Evolutionary conservation across 768 basidiomycete genomes (phyloP), one percentile per base, ranked within the genome.

Genomic region (Paxillus involutus): DNA sequence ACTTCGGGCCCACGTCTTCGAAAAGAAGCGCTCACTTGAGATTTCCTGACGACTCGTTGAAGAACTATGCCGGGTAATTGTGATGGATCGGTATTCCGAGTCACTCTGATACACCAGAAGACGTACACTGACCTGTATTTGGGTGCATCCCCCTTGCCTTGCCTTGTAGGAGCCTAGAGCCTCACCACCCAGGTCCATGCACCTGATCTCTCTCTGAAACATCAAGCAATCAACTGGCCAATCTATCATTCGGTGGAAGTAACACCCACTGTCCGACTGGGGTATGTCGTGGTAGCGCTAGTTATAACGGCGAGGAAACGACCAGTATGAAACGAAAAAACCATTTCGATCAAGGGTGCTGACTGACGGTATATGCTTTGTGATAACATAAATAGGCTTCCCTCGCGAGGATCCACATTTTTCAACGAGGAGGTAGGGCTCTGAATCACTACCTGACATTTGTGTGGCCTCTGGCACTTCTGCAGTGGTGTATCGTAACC

Each of bases 321-420:
- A 57, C 8, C 47, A 50, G 42, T 49, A 63, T 66, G 54, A 71
- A 59, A 61, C 41, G 10, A 26, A 43, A 44, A 54, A n/a, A 19
- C 14, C 17, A 41, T 16, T 43, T 50, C 39, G 54, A 59, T 47
- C 40, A 50, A 47, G 17, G 44, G 42, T 39, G 48, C 41, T 46
- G 29, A 75, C 74, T 74, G 56, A 75, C 75, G 73, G 75, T 36
- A 61, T 71, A 44, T 75, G 59, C 59, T 75, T 75, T 17, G 73
- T 75, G 63, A 75, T 76, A 58, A 75, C 73, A 51, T 75, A 75
- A 58, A 75, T 75, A 47, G 73, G 73, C 47, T 67, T 71, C 44
- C 75, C 73, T n/a, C 74, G 68, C 30, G 70, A 70, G 35, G 75
- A 70, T 10, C 73, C 73, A 52, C 73, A 75, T 60, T 75, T 76